These are phyloP conservation scores for Phytophthora pluvialis DNA, from an alignment of 352 stramenopile species.

Conservation along the genomic window DNA sequence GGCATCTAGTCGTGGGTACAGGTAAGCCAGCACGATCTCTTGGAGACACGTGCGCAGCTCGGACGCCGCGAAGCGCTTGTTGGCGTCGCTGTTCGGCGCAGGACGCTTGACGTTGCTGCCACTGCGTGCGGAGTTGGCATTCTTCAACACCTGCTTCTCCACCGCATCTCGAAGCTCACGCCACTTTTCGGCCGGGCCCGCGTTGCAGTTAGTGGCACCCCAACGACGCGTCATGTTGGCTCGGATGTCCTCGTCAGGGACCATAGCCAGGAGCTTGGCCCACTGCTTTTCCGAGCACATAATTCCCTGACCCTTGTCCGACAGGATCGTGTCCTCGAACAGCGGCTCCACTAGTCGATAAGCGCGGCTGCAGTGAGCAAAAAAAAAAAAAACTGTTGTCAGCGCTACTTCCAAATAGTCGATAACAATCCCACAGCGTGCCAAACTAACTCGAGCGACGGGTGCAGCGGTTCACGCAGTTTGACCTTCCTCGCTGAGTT, in stretches of 20 bases:
- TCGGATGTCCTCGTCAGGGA: constrained; percentile 91
- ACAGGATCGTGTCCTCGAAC: constrained; percentile 93
- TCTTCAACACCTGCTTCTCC: constrained; percentile 68
- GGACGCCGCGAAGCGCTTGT: constrained; percentile 65
- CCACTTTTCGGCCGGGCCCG: constrained; percentile 91
- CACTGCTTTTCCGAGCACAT: constrained; percentile 90
- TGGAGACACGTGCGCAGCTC: constrained; percentile 91
- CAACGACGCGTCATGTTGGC: constrained; percentile 68
- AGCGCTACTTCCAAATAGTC: constrained; percentile 1
- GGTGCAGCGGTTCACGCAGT: constrained; percentile 93
- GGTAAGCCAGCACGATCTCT: constrained; percentile 96
- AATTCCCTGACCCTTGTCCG: constrained; percentile 92
- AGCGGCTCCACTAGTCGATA: constrained; percentile 95
- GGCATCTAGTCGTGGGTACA: constrained; percentile 98
- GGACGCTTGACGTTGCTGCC: constrained; percentile 51
- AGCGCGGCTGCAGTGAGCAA: constrained; percentile 67
- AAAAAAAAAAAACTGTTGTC: constrained; percentile 3
- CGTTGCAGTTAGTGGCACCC: constrained; percentile 49
- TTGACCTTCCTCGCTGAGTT: constrained; percentile 92
- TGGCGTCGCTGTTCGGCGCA: constrained; percentile 40
- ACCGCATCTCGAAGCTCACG: constrained; percentile 74
- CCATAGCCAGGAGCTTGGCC: constrained; percentile 92
- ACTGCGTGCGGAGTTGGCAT: constrained; percentile 52
- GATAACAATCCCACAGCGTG: not conserved
- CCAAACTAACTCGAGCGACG: constrained; percentile 85